These are phyloP conservation scores for Blastobotrys buckinghamii DNA, from an alignment of 1,139 yeast species.

Conservation along the genomic window DNA sequence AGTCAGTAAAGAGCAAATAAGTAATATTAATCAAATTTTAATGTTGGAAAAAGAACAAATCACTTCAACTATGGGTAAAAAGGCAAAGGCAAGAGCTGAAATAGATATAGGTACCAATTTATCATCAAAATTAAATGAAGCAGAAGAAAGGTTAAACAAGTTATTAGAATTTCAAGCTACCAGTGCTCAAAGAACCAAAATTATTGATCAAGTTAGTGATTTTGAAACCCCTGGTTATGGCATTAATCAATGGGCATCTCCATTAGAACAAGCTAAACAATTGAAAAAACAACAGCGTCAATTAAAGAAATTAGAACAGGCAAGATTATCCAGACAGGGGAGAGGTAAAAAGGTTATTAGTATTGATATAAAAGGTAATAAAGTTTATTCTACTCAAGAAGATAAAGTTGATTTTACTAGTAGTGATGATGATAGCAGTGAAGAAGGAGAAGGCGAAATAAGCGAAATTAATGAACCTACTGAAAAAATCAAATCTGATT, in stretches of 20 bases:
- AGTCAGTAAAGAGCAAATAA: slow-evolving; percentile 52
- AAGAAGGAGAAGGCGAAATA: slow-evolving; percentile 13
- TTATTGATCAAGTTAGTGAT: slow-evolving; percentile 92
- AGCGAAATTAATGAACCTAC: slow-evolving; percentile 8
- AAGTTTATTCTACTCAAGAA: slow-evolving; percentile 42
- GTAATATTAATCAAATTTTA: slow-evolving; percentile 44
- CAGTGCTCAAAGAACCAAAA: slow-evolving; percentile 82
- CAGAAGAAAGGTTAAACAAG: slow-evolving; percentile 61
- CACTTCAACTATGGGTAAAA: slow-evolving; percentile 28
- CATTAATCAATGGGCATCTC: slow-evolving; percentile 74
- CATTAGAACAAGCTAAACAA: slow-evolving; percentile 77
- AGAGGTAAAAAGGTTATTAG: slow-evolving; percentile 70
- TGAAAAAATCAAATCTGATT: slow-evolving; percentile 12
- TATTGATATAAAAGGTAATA: slow-evolving; percentile 77
- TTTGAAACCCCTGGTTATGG: slow-evolving; percentile 52
- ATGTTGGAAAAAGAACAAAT: slow-evolving; percentile 28
- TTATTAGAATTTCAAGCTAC: slow-evolving; percentile 76
- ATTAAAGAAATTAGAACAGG: slow-evolving; percentile 54
- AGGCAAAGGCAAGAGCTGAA: slow-evolving; percentile 22
- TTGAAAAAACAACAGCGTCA: slow-evolving; percentile 78
- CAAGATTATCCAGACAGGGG: slow-evolving; percentile 56
- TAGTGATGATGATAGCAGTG: slow-evolving; percentile 14
- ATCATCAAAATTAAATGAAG: slow-evolving; percentile 27
- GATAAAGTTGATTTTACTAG: slow-evolving; percentile 25
- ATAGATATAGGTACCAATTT: slow-evolving; percentile 44